phyloP scores from a whole-genome alignment of 148 eudicot species.

The Limonium bicolor region DNA sequence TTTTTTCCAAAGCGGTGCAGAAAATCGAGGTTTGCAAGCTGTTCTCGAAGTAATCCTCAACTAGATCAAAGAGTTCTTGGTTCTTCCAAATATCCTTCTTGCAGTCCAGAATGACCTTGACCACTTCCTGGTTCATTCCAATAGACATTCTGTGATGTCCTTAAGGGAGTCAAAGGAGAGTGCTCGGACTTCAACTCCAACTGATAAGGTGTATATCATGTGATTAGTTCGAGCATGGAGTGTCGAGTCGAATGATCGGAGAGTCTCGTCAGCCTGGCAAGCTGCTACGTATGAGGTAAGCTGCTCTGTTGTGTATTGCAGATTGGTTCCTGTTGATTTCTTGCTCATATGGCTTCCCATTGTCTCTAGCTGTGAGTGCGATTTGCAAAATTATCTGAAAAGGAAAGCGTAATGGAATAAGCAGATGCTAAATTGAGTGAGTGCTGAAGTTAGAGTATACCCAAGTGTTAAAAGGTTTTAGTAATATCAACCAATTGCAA shows the following conservation, averaged over 20 bases:
- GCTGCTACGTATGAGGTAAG: slow-evolving; percentile 15
- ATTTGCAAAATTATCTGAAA: background rate
- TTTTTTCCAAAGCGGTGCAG: slow-evolving; percentile 14
- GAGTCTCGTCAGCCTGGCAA: slow-evolving; percentile 15
- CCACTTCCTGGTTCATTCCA: slow-evolving; percentile 22
- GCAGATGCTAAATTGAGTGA: too few relatives aligned
- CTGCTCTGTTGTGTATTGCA: slow-evolving; percentile 34
- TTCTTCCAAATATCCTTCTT: slow-evolving; percentile 26
- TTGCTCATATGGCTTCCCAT: slow-evolving; percentile 81
- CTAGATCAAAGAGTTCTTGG: slow-evolving; percentile 14
- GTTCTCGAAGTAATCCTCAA: slow-evolving; percentile 23
- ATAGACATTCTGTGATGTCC: slow-evolving; percentile 13
- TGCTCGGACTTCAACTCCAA: slow-evolving; percentile 2
- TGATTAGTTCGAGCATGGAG: slow-evolving; percentile 14
- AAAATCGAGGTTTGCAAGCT: slow-evolving; percentile 18
- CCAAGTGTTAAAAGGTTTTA: too few relatives aligned
- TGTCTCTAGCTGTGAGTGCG: too few relatives aligned
- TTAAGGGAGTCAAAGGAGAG: slow-evolving; percentile 19
- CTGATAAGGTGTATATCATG: slow-evolving; percentile 3
- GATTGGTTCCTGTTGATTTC: slow-evolving; percentile 35
- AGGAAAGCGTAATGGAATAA: background rate
- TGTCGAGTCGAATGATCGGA: slow-evolving; percentile 11
- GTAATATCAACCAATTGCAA: too few relatives aligned
- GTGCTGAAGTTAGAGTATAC: too few relatives aligned
- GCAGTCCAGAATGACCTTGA: slow-evolving; percentile 12